Base-by-base conservation (phyloP, 108 stramenopile genomes). In the Pinguiococcus pyrenoidosus region DNA sequence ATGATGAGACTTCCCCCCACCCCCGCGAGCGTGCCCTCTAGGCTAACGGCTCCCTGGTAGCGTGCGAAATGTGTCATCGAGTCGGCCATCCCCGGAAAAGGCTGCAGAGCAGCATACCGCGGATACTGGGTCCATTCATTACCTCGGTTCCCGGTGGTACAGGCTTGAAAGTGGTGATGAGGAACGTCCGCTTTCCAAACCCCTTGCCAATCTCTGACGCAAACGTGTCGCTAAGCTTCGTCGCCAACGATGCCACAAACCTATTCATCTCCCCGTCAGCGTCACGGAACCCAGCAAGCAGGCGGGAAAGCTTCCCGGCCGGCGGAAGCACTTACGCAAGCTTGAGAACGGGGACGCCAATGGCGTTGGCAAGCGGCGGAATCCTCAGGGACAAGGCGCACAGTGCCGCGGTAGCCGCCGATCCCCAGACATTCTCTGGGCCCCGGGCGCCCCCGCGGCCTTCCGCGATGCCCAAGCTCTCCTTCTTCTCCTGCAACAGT, bases 391-490 rank as follows among this genome's bases (percentile, higher is more conserved):
- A n/a, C n/a, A n/a, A n/a, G n/a, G n/a, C n/a, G n/a, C n/a, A n/a
- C n/a, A n/a, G n/a, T n/a, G n/a, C n/a, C n/a, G n/a, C n/a, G n/a
- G n/a, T n/a, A n/a, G 83, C 68, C 0, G 89, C 89, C 33, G 81
- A 83, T 6, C 92, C 92, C 68, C 89, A 95, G 2, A 95, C 89
- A 57, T 90, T 90, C 49, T 90, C 92, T 1, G 92, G 92, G 3
- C 92, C 92, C 5, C 92, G 59, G 29, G 82, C 44, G 16, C 92
- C 92, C 0, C 87, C 86, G 25, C 92, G 51, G 10, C 71, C 71
- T 50, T 94, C 92, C 29, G 89, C 92, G 30, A 94, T 87, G n/a
- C 92, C 92, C 44, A 54, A 38, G 12, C 41, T 25, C 59, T 64
- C 68, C 59, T 80, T 64, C 48, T 92, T 92, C 53, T 88, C 78